A percentile compares a stretch with the other conserved stretches of the same genome.
phyloP scores from a whole-genome alignment of 176 grass and related monocot species.

The Ensete ventricosum region DNA sequence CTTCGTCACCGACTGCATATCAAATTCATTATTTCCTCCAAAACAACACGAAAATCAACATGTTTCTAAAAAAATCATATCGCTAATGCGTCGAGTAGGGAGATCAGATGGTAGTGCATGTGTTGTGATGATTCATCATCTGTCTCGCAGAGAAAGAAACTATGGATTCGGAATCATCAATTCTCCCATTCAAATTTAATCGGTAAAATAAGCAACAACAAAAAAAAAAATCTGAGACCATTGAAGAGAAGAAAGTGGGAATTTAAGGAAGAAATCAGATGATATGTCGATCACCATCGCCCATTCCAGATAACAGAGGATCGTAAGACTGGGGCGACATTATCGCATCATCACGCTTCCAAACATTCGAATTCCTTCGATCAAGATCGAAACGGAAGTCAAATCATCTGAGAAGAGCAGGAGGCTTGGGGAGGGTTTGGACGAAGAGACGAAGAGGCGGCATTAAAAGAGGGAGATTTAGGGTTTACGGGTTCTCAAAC shows the following conservation, averaged over 20 bases:
- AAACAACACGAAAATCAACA: not conserved
- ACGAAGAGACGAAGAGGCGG: not conserved
- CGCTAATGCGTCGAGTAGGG: not conserved
- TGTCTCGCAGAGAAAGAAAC: not conserved
- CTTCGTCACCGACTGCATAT: constrained; percentile 31
- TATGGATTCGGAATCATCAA: constrained; percentile 11
- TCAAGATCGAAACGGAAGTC: too few relatives aligned
- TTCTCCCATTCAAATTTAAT: not conserved
- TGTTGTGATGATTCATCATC: constrained; percentile 7
- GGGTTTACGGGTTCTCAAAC: not conserved
- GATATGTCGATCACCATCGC: constrained; percentile 13
- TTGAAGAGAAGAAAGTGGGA: not conserved
- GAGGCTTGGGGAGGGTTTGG: not conserved
- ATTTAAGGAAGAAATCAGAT: constrained; percentile 8
- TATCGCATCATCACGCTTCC: constrained; percentile 5
- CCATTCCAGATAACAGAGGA: not conserved
- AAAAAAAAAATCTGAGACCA: not conserved
- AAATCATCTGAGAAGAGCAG: too few relatives aligned
- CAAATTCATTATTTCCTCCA: not conserved
- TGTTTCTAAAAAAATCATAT: too few relatives aligned
- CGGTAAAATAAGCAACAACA: not conserved
- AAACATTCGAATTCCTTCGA: too few relatives aligned
- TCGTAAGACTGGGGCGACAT: constrained; percentile 24
- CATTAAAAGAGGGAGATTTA: not conserved
- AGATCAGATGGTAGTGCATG: constrained; percentile 25